A percentile compares a stretch with the other conserved stretches of the same genome.
These are phyloP conservation scores for Nephelium lappaceum DNA, from an alignment of 345 rosid genomes.

Conservation along the genomic window DNA sequence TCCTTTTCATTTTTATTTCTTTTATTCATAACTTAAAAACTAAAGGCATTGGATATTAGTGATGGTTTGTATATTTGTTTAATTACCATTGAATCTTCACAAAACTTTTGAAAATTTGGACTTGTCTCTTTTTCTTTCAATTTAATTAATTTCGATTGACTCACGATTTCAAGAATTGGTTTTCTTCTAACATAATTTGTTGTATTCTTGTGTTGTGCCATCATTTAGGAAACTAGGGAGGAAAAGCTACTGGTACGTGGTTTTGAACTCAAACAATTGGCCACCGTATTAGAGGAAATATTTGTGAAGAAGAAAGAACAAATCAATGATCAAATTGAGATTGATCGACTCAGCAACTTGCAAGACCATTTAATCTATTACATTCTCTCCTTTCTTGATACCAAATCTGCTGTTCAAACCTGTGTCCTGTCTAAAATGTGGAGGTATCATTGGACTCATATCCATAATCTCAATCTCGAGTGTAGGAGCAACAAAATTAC, in stretches of 20 bases:
- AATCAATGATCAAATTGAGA: neutral
- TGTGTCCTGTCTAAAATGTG: neutral
- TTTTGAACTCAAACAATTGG: neutral
- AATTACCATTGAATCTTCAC: too few species aligned
- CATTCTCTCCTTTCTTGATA: neutral
- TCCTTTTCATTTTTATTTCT: too few species aligned
- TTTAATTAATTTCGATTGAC: too few species aligned
- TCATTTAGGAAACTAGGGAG: neutral
- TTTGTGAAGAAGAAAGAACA: neutral
- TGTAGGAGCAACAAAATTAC: neutral
- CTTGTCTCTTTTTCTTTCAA: too few species aligned
- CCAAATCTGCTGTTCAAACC: neutral
- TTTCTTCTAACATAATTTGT: too few species aligned
- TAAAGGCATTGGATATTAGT: too few species aligned
- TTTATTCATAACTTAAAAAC: too few species aligned
- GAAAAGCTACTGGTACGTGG: neutral
- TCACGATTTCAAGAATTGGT: too few species aligned
- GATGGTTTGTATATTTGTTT: too few species aligned
- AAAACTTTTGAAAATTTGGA: too few species aligned
- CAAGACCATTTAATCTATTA: neutral
- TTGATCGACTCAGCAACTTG: neutral
- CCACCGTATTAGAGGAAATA: neutral
- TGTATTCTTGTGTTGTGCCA: too few species aligned
- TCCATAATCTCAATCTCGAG: neutral
- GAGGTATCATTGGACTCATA: neutral